These are phyloP conservation scores for Daucus carota DNA, from an alignment of 129 eudicot genomes.

Conservation along the genomic window DNA sequence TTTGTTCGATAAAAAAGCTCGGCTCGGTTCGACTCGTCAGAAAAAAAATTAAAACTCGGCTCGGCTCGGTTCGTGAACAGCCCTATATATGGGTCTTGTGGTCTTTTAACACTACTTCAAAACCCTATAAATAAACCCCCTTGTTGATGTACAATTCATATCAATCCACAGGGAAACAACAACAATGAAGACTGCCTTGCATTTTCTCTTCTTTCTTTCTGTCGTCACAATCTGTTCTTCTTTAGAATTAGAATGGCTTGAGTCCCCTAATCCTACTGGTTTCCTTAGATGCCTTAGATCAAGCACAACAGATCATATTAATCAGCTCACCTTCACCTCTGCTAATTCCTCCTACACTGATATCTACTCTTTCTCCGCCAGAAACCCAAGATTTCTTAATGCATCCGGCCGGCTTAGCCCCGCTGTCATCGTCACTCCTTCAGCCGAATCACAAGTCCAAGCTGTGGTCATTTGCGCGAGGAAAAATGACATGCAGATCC, in stretches of 20 bases:
- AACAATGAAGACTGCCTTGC: background rate
- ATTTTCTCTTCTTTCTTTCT: background rate
- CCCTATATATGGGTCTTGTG: background rate
- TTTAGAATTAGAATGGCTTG: background rate
- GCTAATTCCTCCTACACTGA: background rate
- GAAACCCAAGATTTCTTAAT: slow-evolving; percentile 5
- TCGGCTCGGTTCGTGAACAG: no score
- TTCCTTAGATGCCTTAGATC: slow-evolving; percentile 1
- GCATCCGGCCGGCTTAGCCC: background rate
- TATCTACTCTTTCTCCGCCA: background rate
- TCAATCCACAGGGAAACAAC: background rate
- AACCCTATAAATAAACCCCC: background rate
- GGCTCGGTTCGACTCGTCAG: no score
- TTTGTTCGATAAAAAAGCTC: no score
- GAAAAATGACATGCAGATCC: background rate
- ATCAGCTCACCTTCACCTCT: background rate
- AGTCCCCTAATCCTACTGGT: background rate
- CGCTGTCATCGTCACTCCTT: slow-evolving; percentile 1
- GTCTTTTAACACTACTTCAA: background rate
- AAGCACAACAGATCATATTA: background rate
- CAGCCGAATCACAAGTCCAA: background rate
- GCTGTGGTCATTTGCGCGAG: background rate
- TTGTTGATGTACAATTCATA: background rate
- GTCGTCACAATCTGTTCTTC: background rate
- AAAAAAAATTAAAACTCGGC: no score